Evolutionary conservation across 352 stramenopile species (phyloP), one percentile per base, ranked within the genome.

Genomic region (Phytophthora fragariae): DNA sequence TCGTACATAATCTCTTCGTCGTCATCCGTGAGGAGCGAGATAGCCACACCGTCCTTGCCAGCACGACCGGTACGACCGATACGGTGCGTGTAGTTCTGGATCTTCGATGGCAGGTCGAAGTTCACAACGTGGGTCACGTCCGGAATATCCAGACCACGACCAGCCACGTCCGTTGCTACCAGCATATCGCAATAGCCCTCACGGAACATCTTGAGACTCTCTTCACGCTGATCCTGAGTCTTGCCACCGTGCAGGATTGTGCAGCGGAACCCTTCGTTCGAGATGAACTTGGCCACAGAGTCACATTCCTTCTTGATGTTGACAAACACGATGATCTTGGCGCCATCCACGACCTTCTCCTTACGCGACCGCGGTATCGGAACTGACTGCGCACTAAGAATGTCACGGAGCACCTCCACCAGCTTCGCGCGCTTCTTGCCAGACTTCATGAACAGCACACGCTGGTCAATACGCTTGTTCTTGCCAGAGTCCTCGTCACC

Each of bases 291-390:
- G 21, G 84, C 92, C n/a, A 99, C 90, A n/a, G 92, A 81, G 74
- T 99, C 98, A 58, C 95, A 98, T 69, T 97, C 90, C 75, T 99
- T 99, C 91, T 99, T 99, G 73, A 98, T 96, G 82, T 99, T 99
- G 65, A 99, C 98, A 81, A 99, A 99, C n/a, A 99, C 97, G 64
- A 99, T 99, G 50, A 99, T 91, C 84, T 99, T 99, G 31, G 97
- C 86, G 2, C 90, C 81, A 24, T 97, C 88, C 2, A 88, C 80
- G 5, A 83, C 72, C 29, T 89, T 88, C 67, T 94, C 86, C 66
- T 93, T 95, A 54, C 86, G 80, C 5, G 83, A 91, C 5, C 81
- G 76, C 0, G 86, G 81, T 55, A 77, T 63, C 19, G 72, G 68
- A 4, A 75, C 64, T 17, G 68, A 71, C 63, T 91, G 84, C 5